Evolutionary conservation across 345 rosid genomes (phyloP), one percentile per base, ranked within the genome.

Genomic region (Moringa oleifera): DNA sequence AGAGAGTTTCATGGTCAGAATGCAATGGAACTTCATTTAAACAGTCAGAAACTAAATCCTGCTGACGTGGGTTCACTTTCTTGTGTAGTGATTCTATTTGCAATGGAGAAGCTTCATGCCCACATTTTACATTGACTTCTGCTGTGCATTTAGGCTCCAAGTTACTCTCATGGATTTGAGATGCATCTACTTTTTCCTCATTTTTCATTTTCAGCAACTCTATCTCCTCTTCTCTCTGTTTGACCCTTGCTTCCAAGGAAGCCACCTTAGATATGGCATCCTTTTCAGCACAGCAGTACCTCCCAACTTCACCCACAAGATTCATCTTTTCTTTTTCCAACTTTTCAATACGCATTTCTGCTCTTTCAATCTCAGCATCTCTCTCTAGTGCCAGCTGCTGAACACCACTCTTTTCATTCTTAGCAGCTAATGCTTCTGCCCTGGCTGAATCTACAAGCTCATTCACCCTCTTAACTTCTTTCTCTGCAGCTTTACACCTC

Each of bases 381-480:
- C 70, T 70, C 68, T 76, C 81, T 31, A 50, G 31, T 41, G 66
- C 59, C 36, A 73, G 70, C 73, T 62, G 18, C 66, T 71, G 73
- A 31, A 74, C 59, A 45, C 59, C 69, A 25, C 46, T 53, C 53
- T 63, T 70, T 13, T 67, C 64, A 58, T 64, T 55, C 47, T 66
- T 67, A 4, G 71, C 64, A 64, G 67, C 62, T 23, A 70, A 59
- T 18, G 55, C 69, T 59, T 74, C 79, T 18, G 57, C n/a, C 65
- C 56, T 74, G 57, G 63, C 61, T 28, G 62, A 51, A 50, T 79
- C 75, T 46, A 51, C 59, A 54, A 71, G 62, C 25, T 69, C 61
- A 55, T 71, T 67, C 23, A 68, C 65, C 7, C 58, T 55, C 51
- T 46, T 72, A 65, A 52, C 64, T 67, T 76, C 72, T 47, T 52